phyloP scores from a whole-genome alignment of 805 yeast species.

The Metschnikowia henanensis region DNA sequence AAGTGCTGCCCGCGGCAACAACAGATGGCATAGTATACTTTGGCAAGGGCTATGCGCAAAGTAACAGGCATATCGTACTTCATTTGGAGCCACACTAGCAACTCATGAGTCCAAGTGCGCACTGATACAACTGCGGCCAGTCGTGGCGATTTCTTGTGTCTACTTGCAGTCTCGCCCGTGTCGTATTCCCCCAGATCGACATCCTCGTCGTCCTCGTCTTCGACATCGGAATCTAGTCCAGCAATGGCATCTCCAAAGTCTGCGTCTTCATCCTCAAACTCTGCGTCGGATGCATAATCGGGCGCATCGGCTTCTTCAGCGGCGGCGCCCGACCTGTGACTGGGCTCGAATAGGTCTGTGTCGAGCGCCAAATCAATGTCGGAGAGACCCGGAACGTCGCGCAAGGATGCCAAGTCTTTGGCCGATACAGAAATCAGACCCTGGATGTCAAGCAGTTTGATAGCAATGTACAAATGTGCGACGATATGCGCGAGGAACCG shows the following conservation, averaged over 20 bases:
- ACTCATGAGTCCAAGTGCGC: slow-evolving; percentile 84
- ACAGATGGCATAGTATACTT: slow-evolving; percentile 69
- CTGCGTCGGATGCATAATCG: slow-evolving; percentile 26
- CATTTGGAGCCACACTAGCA: slow-evolving; percentile 74
- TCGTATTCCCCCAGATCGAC: slow-evolving; percentile 31
- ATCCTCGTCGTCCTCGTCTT: slow-evolving; percentile 37
- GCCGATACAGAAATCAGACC: slow-evolving; percentile 69
- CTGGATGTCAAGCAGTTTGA: slow-evolving; percentile 69
- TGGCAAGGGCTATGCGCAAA: slow-evolving; percentile 59
- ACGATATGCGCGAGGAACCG: slow-evolving; percentile 78
- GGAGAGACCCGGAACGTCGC: slow-evolving; percentile 28
- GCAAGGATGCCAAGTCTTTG: slow-evolving; percentile 56
- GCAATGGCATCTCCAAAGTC: slow-evolving; percentile 40
- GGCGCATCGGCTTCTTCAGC: slow-evolving; percentile 18
- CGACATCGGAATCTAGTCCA: slow-evolving; percentile 45
- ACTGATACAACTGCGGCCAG: slow-evolving; percentile 75
- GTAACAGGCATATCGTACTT: slow-evolving; percentile 76
- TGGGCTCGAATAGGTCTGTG: slow-evolving; percentile 48
- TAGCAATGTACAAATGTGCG: slow-evolving; percentile 74
- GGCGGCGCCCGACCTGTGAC: too few species aligned
- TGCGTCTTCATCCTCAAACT: slow-evolving; percentile 19
- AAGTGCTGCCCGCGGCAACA: slow-evolving; percentile 71
- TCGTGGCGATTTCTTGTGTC: slow-evolving; percentile 61
- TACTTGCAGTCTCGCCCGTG: slow-evolving; percentile 38
- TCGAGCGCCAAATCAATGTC: slow-evolving; percentile 51